These are phyloP conservation scores for Epichloe baconii DNA, from an alignment of 2,329 filamentous ascomycete genomes.

Conservation along the genomic window DNA sequence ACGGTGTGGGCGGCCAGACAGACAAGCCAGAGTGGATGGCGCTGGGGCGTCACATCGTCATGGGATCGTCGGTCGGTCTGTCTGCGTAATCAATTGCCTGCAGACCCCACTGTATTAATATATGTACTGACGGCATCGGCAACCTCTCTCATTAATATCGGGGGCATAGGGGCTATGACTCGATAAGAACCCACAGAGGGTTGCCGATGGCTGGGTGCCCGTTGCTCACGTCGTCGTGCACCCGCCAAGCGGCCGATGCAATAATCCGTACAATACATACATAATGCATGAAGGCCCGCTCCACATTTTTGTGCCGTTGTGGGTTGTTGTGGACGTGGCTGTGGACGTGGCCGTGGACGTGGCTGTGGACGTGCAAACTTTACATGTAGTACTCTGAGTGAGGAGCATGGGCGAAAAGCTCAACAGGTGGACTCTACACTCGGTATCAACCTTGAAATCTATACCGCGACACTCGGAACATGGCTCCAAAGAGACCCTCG, in stretches of 20 bases:
- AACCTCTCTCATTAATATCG: too few species aligned
- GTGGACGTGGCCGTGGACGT: too few species aligned
- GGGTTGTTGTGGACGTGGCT: too few species aligned
- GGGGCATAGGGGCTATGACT: too few species aligned
- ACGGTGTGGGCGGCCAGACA: not conserved
- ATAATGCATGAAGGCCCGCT: not conserved
- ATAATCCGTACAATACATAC: too few species aligned
- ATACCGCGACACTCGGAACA: conserved; percentile 5
- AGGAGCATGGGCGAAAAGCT: too few species aligned
- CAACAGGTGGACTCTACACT: not conserved
- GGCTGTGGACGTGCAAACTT: not conserved
- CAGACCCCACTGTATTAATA: too few species aligned
- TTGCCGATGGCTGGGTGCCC: not conserved
- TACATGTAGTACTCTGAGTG: not conserved
- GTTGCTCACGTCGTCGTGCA: not conserved
- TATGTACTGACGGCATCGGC: too few species aligned
- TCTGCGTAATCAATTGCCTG: too few species aligned
- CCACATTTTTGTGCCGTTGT: not conserved
- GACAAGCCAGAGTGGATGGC: not conserved
- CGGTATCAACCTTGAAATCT: not conserved
- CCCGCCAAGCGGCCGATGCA: not conserved
- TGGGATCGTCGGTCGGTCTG: not conserved
- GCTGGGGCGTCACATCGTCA: not conserved
- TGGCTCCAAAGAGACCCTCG: conserved; percentile 21
- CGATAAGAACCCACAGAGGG: too few species aligned